Evolutionary conservation across 305 asterid species (phyloP), one percentile per base, ranked within the genome.

Genomic region (Nicotiana rustica): DNA sequence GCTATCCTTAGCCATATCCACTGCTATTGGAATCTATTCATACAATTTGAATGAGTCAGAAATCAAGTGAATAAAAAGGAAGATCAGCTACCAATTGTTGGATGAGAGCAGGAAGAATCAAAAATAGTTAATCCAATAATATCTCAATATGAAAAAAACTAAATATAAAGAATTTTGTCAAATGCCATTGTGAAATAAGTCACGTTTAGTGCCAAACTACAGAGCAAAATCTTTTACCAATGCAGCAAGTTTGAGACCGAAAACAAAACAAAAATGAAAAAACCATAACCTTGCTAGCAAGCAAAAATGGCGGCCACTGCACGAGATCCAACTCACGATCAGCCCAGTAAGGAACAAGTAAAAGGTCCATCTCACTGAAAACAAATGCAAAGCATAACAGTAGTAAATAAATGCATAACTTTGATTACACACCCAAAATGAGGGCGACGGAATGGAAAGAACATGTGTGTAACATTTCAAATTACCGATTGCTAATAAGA

Each of bases 341-440:
- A 82, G 98, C 98, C 98, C 98, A 96, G 88, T 96, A 96, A 25
- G 99, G 99, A 87, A 97, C 99, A 85, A 97, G 97, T 92, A 97
- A 89, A 85, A 95, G 90, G 87, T 97, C 97, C 99, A 93, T 97
- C 90, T 97, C 99, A 96, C 99, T 97, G 85, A 44, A 82, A 84
- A 68, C 78, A 17, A 75, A 85, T 82, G 70, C 81, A 91, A 41
- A 81, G 65, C 25, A 78, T 67, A 77, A 71, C 33, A 84, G 70
- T 38, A 29, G 33, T 71, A 71, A 12, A 64, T 25, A 73, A 25
- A 83, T 78, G 83, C 59, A 69, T 15, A 79, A 38, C 15, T 49
- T 8, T 13, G 12, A 31, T 5, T n/a, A 15, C 49, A 35, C 56
- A 36, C 77, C 56, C 18, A 19, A 38, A 52, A 49, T 36, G 73